Conservation (phyloP, 2,329 filamentous ascomycete species). For the Trematosphaeria pertusa region DNA sequence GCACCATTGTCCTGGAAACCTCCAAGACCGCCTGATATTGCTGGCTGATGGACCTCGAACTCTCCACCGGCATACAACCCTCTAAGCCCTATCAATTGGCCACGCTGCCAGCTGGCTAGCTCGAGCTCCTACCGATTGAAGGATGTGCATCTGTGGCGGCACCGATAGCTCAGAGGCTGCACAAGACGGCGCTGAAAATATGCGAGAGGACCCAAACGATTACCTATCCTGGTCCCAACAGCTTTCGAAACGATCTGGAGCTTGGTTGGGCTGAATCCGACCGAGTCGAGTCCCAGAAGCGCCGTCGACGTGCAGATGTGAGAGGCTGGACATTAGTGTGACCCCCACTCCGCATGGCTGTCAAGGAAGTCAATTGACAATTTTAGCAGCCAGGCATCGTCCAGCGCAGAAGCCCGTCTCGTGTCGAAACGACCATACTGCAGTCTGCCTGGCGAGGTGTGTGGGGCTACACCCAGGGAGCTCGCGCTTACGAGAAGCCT, state of each 20-base stretch:
- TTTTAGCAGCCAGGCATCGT: slow-evolving; percentile 9
- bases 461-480: background rate
- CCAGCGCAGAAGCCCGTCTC: slow-evolving; percentile 6
- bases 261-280: slow-evolving; percentile 4
- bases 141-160: slow-evolving; percentile 6
- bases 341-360: slow-evolving; percentile 5
- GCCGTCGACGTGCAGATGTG: background rate
- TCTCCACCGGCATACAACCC: slow-evolving; percentile 1
- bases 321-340: background rate
- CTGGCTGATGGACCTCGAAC: slow-evolving; percentile 6
- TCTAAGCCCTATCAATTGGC: slow-evolving; percentile 7
- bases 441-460: background rate
- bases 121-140: background rate
- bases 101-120: slow-evolving; percentile 10
- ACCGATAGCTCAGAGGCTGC: slow-evolving; percentile 7
- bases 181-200: slow-evolving; percentile 4
- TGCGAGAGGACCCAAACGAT: background rate
- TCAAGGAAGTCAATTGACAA: background rate
- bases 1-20: slow-evolving; percentile 12
- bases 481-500: slow-evolving; percentile 4
- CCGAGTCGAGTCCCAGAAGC: background rate
- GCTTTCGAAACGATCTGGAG: slow-evolving; percentile 1
- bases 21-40: slow-evolving; percentile 5
- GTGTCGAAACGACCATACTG: slow-evolving; percentile 1
- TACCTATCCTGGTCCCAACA: slow-evolving; percentile 7